Evolutionary conservation across 164 flowering plant species (phyloP), one percentile per base, ranked within the genome.

Genomic region (Vitis cinerea): DNA sequence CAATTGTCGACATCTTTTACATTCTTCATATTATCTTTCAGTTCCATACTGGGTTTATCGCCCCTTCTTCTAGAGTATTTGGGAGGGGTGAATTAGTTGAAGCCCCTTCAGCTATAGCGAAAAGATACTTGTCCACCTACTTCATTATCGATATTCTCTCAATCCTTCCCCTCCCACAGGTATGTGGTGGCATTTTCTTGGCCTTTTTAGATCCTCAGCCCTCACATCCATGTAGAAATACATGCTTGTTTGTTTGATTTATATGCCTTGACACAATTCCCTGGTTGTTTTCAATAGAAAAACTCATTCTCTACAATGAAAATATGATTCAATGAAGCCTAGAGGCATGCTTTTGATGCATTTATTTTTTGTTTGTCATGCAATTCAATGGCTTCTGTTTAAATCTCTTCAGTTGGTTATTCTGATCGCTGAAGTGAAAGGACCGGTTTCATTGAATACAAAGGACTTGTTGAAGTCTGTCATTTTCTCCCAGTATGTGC

Each of bases 161-260:
- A 3, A 86, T 91, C 66, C 94, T 94, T 78, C 99, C 99, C 2
- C 77, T 92, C 23, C 99, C 99, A 30, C 99, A 94, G 99, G 98
- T 92, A 80, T 63, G 31, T 64, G 30, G 44, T 37, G 44, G 44
- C 44, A 37, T 37, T 37, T 37, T 37, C 44, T 37, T 6, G 44
- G 44, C 5, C 44, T 37, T 6, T 37, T 37, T 6, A 37, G 44
- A 37, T 37, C 44, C 44, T 37, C 44, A 37, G 7, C 8, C 44
- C 44, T 37, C 27, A 23, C 27, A 23, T 23, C 2, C 27, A 23
- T 23, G 27, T 23, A 23, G 27, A 23, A 23, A 23, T 23, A 23
- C 27, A 23, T 23, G 27, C 27, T 23, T 23, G 27, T 23, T 23
- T 23, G 27, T 23, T 23, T 23, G 27, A 23, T 23, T 23, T 23